Conservation (phyloP, 305 asterid species). For the Striga hermonthica region DNA sequence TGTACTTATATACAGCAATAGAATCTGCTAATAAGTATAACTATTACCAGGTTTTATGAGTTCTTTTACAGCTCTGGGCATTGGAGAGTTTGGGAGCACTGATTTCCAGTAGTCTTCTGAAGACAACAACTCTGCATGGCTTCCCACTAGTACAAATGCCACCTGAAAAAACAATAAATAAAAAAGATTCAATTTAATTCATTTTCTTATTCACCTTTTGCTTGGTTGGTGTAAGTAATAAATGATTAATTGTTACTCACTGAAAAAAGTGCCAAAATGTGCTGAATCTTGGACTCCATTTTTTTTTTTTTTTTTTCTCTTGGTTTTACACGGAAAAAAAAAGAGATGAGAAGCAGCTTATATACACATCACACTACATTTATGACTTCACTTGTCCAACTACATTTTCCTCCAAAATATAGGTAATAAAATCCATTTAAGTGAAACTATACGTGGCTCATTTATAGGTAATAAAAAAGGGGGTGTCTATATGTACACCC, state of each 20-base stretch:
- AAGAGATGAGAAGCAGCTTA: constrained; percentile 21
- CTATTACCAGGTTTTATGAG: constrained; percentile 38
- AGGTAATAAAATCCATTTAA: background rate
- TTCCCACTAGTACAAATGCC: constrained; percentile 50
- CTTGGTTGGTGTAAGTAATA: background rate
- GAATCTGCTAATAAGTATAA: background rate
- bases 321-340: constrained; percentile 11
- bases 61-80: constrained; percentile 64
- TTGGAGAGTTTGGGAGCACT: constrained; percentile 60
- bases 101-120: constrained; percentile 67
- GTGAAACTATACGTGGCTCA: background rate
- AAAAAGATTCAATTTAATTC: background rate
- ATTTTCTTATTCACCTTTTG: background rate
- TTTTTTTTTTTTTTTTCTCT: background rate
- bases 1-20: background rate
- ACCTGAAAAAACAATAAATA: constrained; percentile 38
- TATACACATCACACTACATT: constrained; percentile 46
- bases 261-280: constrained; percentile 45
- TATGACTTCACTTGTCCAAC: constrained; percentile 44
- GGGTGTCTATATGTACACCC: too few relatives aligned
- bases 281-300: constrained; percentile 54
- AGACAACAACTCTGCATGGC: constrained; percentile 57
- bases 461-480: background rate
- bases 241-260: constrained; percentile 40
- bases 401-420: constrained; percentile 31